Evolutionary conservation across 257 asterid species (phyloP), one percentile per base, ranked within the genome.

Genomic region (Orobanche coerulescens): DNA sequence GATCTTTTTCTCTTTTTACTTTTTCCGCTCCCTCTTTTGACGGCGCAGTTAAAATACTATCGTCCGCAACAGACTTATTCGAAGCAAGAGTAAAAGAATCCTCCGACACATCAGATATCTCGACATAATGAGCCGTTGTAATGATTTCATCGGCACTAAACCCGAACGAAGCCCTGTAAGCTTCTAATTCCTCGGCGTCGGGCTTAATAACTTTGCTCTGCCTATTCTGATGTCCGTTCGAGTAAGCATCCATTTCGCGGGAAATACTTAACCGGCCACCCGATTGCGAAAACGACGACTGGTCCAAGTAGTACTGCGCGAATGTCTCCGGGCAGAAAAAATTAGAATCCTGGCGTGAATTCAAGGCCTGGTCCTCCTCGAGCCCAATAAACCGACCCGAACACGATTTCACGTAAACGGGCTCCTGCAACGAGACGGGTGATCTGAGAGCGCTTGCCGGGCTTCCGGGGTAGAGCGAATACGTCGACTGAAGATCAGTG

Each of bases 301-400:
- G 96, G 63, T 93, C 97, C 8, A 90, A 74, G 73, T 93, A 93
- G 76, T 76, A 93, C 78, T 93, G 90, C n/a, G 99, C 97, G 74
- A 89, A 93, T 12, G 97, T 93, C 75, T 89, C 96, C 1, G 99
- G 99, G 73, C 96, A 89, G 83, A 93, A 93, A 79, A 93, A 93
- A 73, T 89, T 93, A 20, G 99, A 84, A 74, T 80, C 97, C 68
- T 79, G 86, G 25, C 87, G 72, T 36, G 81, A 62, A 62, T 80
- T 81, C 48, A 88, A 72, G 53, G 63, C 84, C 80, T 82, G 46
- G 44, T 31, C 31, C 2, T 71, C 61, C 52, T 69, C 78, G 66
- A 66, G 56, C 62, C 78, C 90, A 33, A 61, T 53, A 49, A 76
- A 72, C 74, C 77, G 67, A 75, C 83, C 86, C 1, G 96, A 81